Evolutionary conservation across 2,329 filamentous ascomycete species (phyloP).

Genomic region (Thielaviopsis cerberus): DNA sequence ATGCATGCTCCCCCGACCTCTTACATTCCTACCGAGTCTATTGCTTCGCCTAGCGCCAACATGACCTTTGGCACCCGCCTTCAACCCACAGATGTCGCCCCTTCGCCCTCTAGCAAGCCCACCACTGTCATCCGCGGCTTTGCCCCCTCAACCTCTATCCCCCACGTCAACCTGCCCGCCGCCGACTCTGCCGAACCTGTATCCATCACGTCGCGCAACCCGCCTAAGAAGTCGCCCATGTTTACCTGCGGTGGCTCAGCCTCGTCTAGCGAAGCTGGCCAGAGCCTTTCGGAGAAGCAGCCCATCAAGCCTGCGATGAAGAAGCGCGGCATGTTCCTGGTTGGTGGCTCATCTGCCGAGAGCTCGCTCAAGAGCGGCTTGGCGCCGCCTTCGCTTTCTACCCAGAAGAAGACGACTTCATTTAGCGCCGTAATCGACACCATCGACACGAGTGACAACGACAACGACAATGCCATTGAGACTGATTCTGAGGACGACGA

Average conservation of each 20-base stretch:
- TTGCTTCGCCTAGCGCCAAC: slow-evolving; percentile 16
- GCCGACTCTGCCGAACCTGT: slow-evolving; percentile 19
- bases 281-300: slow-evolving; percentile 24
- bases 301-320: slow-evolving; percentile 18
- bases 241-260: slow-evolving; percentile 67
- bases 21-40: slow-evolving; percentile 10
- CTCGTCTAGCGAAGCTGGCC: slow-evolving; percentile 44
- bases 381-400: slow-evolving; percentile 20
- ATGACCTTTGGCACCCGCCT: slow-evolving; percentile 19
- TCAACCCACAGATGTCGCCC: not conserved
- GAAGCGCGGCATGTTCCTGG: slow-evolving; percentile 28
- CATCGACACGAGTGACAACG: slow-evolving; percentile 41
- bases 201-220: slow-evolving; percentile 40
- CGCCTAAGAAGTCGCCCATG: slow-evolving; percentile 42
- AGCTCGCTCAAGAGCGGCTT: slow-evolving; percentile 44
- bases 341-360: slow-evolving; percentile 51
- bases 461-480: slow-evolving; percentile 28
- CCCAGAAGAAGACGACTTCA: slow-evolving; percentile 57
- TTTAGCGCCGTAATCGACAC: slow-evolving; percentile 62
- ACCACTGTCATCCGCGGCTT: slow-evolving; percentile 51
- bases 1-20: slow-evolving; percentile 16
- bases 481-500: slow-evolving; percentile 45
- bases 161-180: slow-evolving; percentile 2
- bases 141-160: slow-evolving; percentile 37
- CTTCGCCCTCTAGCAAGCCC: not conserved